Base-by-base conservation (phyloP, 305 asterid species). In the Rubia peregrina region DNA sequence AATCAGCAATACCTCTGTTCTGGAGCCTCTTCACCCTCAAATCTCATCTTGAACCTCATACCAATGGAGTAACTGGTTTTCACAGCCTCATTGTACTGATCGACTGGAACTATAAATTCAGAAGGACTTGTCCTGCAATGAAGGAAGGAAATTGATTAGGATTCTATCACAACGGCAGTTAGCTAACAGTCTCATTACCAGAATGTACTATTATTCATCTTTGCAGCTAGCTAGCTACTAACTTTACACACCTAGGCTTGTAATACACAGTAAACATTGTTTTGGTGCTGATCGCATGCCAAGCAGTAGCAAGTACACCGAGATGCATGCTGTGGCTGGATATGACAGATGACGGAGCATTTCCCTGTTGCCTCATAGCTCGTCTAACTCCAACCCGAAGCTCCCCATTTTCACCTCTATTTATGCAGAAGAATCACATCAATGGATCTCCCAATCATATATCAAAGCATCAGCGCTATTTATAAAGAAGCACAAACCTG, bases 311-410 rank as follows among this genome's bases (percentile, higher is more conserved):
- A 10, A 93, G 94, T 70, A 93, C 98, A 74, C 98, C 98, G 51
- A 89, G 97, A 79, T 93, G 96, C 97, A 93, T 93, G 87, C 97
- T 91, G 74, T 91, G 98, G 85, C 97, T 93, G 26, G 98, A 93
- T 75, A 93, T 91, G 78, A 93, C 98, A 2, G 96, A 91, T 70
- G 99, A 91, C 36, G 96, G 93, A 67, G 86, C 86, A 71, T 83
- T 88, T 19, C 89, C 81, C 73, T 88, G 98, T 48, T 89, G 95
- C 73, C 99, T 88, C 95, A 89, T 86, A 63, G 98, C 97, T 41
- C 96, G 96, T 68, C 99, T 87, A 67, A 94, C 98, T 36, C 97
- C 99, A 79, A 86, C 99, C 9, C 99, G 96, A 44, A 91, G 88
- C 78, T 94, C 98, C 42, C 96, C 93, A 75, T 94, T 94, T 83